Evolutionary conservation across 2,329 filamentous ascomycete species (phyloP), one percentile per base, ranked within the genome.

Genomic region (Apiospora sp.): DNA sequence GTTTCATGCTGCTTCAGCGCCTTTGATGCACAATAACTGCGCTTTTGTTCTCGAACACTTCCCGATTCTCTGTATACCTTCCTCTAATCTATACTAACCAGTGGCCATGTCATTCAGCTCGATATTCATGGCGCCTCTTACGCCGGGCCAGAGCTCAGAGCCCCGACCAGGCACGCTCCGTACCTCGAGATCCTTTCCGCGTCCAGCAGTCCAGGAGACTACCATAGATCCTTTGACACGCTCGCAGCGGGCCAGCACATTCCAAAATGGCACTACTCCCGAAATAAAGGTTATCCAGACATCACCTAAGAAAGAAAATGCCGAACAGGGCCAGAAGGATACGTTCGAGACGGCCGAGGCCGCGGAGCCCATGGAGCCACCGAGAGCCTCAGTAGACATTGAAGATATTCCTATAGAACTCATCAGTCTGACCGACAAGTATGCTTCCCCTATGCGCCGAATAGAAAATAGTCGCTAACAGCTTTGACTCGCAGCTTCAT

Each of bases 351-450:
- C 86, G 8, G 90, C 90, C 76, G 88, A 89, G 5, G 81, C 82
- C 43, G 82, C 82, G 24, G 86, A 89, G 71, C 77, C 81, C 37
- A 73, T 83, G 6, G 88, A 90, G 74, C 77, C 82, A 2, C 85
- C 85, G 0, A 81, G 89, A 73, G 84, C 86, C 30, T 91, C 93
- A 4, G 89, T 94, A 75, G 92, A 94, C 72, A 92, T 96, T 75
- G 94, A 97, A 78, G 93, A 98, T 79, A 90, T 99, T 58, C 96
- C 96, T 19, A 96, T 98, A 78, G 96, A 99, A 87, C 90, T 99
- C 73, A 89, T 96, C 73, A 96, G 94, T 82, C 85, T 98, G 80
- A 94, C 93, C 27, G 96, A 98, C 82, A 94, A 93, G 94, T 95
- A 86, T 74, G 81, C 76, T 54, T 44, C 68, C 37, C 54, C 8